Evolutionary conservation across 805 yeast species (phyloP).

Genomic region (Priceomyces haplophilus): DNA sequence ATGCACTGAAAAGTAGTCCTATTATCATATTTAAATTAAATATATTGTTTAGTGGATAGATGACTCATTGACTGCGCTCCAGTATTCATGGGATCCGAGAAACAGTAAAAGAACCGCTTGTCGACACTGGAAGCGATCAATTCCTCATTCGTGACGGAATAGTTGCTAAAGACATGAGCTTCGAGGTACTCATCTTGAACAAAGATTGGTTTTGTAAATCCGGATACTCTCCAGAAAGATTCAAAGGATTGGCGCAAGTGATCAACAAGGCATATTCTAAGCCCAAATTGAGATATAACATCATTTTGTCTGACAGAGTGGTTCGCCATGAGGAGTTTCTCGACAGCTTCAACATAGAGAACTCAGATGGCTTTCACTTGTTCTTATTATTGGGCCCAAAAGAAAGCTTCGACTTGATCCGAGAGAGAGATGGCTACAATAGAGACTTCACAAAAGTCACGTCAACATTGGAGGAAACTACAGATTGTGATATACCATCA

Average conservation of each 20-base stretch:
- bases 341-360: slow-evolving; percentile 24
- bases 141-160: no score
- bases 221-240: slow-evolving; percentile 2
- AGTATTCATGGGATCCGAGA: no score
- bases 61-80: no score
- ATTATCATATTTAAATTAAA: no score
- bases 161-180: no score
- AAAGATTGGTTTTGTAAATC: slow-evolving; percentile 19
- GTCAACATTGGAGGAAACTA: slow-evolving; percentile 18
- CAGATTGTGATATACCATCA: slow-evolving; percentile 26
- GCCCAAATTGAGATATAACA: slow-evolving; percentile 41
- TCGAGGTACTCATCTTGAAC: slow-evolving; percentile 21
- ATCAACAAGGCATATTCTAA: slow-evolving; percentile 52
- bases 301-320: slow-evolving; percentile 43
- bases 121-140: no score
- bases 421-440: slow-evolving; percentile 14
- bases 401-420: slow-evolving; percentile 20
- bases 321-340: slow-evolving; percentile 12
- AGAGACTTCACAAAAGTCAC: slow-evolving; percentile 23
- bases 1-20: no score
- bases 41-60: no score
- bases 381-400: slow-evolving; percentile 27
- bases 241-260: slow-evolving; percentile 20
- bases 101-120: no score
- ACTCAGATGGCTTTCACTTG: slow-evolving; percentile 14